These are phyloP conservation scores for Metarhizium guizhouense DNA, from an alignment of 2,329 filamentous ascomycete species.

Conservation along the genomic window DNA sequence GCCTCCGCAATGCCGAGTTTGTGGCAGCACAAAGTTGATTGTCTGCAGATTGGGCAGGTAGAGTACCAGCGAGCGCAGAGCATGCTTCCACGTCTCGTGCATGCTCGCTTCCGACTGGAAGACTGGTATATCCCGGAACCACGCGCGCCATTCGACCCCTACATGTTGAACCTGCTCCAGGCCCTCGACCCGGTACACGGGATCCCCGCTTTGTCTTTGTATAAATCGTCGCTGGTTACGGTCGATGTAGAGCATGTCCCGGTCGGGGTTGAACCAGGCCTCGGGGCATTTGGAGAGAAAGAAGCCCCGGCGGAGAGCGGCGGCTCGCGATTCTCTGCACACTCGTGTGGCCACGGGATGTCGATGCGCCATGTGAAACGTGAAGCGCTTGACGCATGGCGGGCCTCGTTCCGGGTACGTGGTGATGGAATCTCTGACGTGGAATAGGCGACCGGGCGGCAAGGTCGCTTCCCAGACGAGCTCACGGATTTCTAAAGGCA, in stretches of 20 bases:
- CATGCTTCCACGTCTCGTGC: constrained; percentile 12
- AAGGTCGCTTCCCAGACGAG: constrained; percentile 20
- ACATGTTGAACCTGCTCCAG: constrained; percentile 18
- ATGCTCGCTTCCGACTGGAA: constrained; percentile 12
- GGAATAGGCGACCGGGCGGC: constrained; percentile 20
- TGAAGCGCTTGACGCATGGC: constrained; percentile 6
- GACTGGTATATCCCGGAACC: constrained; percentile 17
- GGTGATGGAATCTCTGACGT: constrained; percentile 10
- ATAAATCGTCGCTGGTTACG: constrained; percentile 14
- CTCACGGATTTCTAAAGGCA: constrained; percentile 19
- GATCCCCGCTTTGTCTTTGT: neutral
- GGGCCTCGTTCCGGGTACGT: neutral
- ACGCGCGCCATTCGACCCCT: constrained; percentile 20
- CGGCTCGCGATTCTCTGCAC: constrained; percentile 18
- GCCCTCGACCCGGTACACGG: constrained; percentile 6
- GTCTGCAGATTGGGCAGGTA: constrained; percentile 15
- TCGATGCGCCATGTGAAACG: constrained; percentile 14
- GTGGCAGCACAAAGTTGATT: constrained; percentile 18
- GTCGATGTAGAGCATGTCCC: constrained; percentile 21
- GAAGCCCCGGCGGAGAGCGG: constrained; percentile 17
- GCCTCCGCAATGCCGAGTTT: constrained; percentile 16
- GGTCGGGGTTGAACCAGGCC: constrained; percentile 17
- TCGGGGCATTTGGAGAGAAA: constrained; percentile 14
- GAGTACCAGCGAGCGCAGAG: constrained; percentile 12
- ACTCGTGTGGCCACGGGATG: constrained; percentile 12